Base-by-base conservation (phyloP, 75 land plant species). In the Chamaecyparis obtusa region DNA sequence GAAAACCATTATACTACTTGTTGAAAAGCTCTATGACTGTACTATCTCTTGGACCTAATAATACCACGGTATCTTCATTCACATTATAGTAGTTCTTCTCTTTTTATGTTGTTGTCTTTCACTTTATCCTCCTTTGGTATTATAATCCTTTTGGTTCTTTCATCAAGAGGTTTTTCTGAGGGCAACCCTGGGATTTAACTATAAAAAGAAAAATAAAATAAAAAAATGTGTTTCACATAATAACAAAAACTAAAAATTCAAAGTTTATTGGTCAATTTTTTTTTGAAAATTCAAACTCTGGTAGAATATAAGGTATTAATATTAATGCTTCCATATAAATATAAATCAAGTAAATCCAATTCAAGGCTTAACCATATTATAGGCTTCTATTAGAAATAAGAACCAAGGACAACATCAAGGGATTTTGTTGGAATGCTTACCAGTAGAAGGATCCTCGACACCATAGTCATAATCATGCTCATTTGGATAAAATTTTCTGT, bases 401-500 rank as follows among this genome's bases (percentile, higher is more conserved):
- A 41, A 77, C 43, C 80, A 77, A 77, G 17, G 17, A 37, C 24
- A 77, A 0, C 6, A 37, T 17, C 24, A 11, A 16, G 21, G 43
- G 24, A 21, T 39, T 41, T 77, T 37, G 44, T 37, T 19, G 8
- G 43, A n/a, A 43, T 41, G 46, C 51, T 80, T 80, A 80, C 83
- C 83, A 44, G n/a, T 13, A 81, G 41, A 81, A 27, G 83, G 41
- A 46, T 81, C 83, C 83, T 81, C 44, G 5, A 46, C 83, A 81
- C 27, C 48, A 46, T 46, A 81, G 24, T 81, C 83, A 81, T 81
- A 81, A 81, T 81, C 83, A 81, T 81, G 83, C 30, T 43, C 32
- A 7, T 81, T 81, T 81, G 19, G 83, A 43, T 33, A 13, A 81
- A 81, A 81, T 49, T 81, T 81, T 46, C 83, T 81, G 83, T 81